phyloP scores from a whole-genome alignment of 2,329 filamentous ascomycete genomes.

The Fusarium mundagurra region DNA sequence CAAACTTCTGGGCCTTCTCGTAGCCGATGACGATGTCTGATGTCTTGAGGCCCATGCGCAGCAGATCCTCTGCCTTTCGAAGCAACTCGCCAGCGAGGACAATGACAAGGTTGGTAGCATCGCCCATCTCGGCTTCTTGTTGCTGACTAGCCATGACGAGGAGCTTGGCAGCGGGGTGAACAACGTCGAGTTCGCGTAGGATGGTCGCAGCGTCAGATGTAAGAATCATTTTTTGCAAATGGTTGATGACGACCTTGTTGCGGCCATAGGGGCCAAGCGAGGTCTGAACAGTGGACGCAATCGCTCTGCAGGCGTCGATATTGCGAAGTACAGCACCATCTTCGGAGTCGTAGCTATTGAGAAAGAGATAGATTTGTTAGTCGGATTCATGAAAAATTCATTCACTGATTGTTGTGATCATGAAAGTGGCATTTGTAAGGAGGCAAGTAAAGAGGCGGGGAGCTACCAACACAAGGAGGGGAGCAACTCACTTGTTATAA shows the following conservation, averaged over 20 bases:
- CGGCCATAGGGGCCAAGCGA: constrained; percentile 96
- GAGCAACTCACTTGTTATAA: constrained; percentile 83
- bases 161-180: constrained; percentile 96
- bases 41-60: constrained; percentile 98
- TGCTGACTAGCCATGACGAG: constrained; percentile 99
- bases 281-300: constrained; percentile 95
- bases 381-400: not conserved
- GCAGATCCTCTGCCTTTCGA: constrained; percentile 95
- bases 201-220: constrained; percentile 98
- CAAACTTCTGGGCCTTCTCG: constrained; percentile 91
- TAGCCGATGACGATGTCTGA: constrained; percentile 96
- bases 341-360: constrained; percentile 90
- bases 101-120: constrained; percentile 97
- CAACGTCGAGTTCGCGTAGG: constrained; percentile 95
- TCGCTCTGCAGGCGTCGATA: constrained; percentile 97
- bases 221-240: constrained; percentile 99
- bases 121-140: constrained; percentile 98
- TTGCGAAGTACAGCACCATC: constrained; percentile 98
- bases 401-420: not conserved
- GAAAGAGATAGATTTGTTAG: constrained; percentile 1
- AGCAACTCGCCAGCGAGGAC: constrained; percentile 93
- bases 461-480: constrained; percentile 36
- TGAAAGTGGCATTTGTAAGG: constrained; percentile 2
- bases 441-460: constrained; percentile 41
- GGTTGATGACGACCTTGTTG: constrained; percentile 99